A percentile compares a stretch with the other conserved stretches of the same genome.
These are phyloP conservation scores for Ogataea chonburiensis DNA, from an alignment of 805 yeast genomes.

Conservation along the genomic window DNA sequence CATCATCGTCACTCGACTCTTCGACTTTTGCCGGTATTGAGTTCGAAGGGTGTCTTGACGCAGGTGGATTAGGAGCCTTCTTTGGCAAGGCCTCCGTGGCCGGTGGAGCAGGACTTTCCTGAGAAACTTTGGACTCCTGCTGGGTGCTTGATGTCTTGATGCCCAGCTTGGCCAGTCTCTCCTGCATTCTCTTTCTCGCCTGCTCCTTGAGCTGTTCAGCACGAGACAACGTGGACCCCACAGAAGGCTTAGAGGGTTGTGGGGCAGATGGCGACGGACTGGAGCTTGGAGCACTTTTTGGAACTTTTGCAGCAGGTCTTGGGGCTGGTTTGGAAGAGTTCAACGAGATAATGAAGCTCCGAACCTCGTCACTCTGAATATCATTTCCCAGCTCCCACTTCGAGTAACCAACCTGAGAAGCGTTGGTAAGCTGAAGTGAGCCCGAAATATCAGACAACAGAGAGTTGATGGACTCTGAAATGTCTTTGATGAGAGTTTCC, in stretches of 20 bases:
- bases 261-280: neutral
- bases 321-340: conserved; percentile 33
- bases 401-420: conserved; percentile 49
- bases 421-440: conserved; percentile 30
- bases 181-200: conserved; percentile 79
- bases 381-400: conserved; percentile 86
- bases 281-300: neutral
- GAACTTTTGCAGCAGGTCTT: neutral
- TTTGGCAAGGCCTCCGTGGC: conserved; percentile 19
- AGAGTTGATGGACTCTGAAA: conserved; percentile 67
- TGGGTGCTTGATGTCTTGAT: conserved; percentile 40
- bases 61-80: conserved; percentile 24
- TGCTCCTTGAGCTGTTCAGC: conserved; percentile 82
- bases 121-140: conserved; percentile 2
- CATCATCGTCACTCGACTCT: conserved; percentile 21
- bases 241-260: neutral
- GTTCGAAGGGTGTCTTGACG: conserved; percentile 18
- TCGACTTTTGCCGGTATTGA: conserved; percentile 5
- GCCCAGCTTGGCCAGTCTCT: conserved; percentile 78
- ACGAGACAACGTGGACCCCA: conserved; percentile 5
- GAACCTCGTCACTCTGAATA: conserved; percentile 61
- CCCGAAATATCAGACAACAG: conserved; percentile 43
- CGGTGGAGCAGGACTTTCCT: conserved; percentile 11
- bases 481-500: conserved; percentile 62
- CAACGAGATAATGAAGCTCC: conserved; percentile 58